Evolutionary conservation across 805 yeast species (phyloP).

Genomic region (Kodamaea restingae): DNA sequence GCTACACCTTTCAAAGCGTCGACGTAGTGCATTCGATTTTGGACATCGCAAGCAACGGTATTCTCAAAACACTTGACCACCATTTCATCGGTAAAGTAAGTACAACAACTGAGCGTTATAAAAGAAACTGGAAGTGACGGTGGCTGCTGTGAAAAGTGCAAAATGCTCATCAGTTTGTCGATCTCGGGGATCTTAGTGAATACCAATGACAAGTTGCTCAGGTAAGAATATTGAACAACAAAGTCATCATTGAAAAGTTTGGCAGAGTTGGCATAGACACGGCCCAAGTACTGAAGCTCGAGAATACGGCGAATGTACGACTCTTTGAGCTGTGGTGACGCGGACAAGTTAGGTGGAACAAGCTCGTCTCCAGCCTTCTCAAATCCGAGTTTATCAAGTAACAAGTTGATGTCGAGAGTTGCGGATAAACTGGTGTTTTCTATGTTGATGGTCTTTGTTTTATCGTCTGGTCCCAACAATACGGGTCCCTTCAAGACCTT

Average conservation of each 20-base stretch:
- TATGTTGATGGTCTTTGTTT: slow-evolving; percentile 52
- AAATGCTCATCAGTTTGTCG: slow-evolving; percentile 31
- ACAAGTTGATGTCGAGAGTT: slow-evolving; percentile 51
- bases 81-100: slow-evolving; percentile 37
- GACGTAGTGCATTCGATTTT: slow-evolving; percentile 32
- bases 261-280: slow-evolving; percentile 12
- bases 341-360: slow-evolving; percentile 45
- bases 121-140: slow-evolving; percentile 22
- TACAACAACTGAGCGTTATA: slow-evolving; percentile 26
- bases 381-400: slow-evolving; percentile 48
- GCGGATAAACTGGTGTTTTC: slow-evolving; percentile 51
- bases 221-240: slow-evolving; percentile 24
- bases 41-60: slow-evolving; percentile 30
- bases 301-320: slow-evolving; percentile 49
- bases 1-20: slow-evolving; percentile 30
- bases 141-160: slow-evolving; percentile 18
- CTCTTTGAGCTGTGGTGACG: slow-evolving; percentile 35
- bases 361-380: slow-evolving; percentile 29
- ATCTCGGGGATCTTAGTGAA: slow-evolving; percentile 34
- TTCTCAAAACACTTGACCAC: slow-evolving; percentile 39
- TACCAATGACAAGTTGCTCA: slow-evolving; percentile 30
- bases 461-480: slow-evolving; percentile 37
- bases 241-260: slow-evolving; percentile 20
- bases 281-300: slow-evolving; percentile 46
- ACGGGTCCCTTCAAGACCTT: slow-evolving; percentile 69